Conservation (phyloP, 768 basidiomycete species). For the Leccinum arenicola region DNA sequence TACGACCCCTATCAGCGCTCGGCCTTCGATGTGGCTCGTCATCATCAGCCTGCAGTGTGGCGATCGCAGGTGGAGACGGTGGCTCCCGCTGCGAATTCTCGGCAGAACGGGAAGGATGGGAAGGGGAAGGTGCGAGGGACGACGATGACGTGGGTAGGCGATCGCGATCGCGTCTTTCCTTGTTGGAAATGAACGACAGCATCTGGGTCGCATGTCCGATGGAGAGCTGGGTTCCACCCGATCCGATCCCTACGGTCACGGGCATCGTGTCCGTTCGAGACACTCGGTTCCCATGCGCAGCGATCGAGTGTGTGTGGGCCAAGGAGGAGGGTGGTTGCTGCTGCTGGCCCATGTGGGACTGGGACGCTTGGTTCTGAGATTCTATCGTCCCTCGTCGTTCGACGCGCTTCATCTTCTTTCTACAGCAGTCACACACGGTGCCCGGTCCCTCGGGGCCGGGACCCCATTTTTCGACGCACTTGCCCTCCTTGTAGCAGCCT, state of each 20-base stretch:
- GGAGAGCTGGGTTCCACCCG: constrained; percentile 21
- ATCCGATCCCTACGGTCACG: constrained; percentile 25
- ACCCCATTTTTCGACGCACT: constrained; percentile 88
- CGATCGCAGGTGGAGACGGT: constrained; percentile 33
- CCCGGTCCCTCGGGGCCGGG: constrained; percentile 82
- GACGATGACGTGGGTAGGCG: constrained; percentile 22
- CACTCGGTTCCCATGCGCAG: constrained; percentile 22
- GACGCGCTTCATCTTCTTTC: constrained; percentile 85
- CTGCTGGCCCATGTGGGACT: constrained; percentile 14
- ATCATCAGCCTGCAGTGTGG: constrained; percentile 28
- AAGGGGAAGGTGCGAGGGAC: constrained; percentile 20
- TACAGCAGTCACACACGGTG: constrained; percentile 81
- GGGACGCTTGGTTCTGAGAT: constrained; percentile 25
- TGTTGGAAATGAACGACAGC: constrained; percentile 22
- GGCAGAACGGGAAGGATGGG: constrained; percentile 10
- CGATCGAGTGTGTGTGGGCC: constrained; percentile 21
- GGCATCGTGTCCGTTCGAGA: constrained; percentile 34
- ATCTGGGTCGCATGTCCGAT: constrained; percentile 23
- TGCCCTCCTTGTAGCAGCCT: constrained; percentile 79
- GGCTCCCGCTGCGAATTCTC: constrained; percentile 26
- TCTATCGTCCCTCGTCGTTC: constrained; percentile 71
- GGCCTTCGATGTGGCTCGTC: constrained; percentile 23
- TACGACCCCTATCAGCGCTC: constrained; percentile 25
- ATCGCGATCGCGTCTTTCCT: constrained; percentile 28
- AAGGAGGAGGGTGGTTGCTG: constrained; percentile 1